Evolutionary conservation across 495 filamentous ascomycete genomes (phyloP), one percentile per base, ranked within the genome.

Genomic region (Chaetomium fimeti): DNA sequence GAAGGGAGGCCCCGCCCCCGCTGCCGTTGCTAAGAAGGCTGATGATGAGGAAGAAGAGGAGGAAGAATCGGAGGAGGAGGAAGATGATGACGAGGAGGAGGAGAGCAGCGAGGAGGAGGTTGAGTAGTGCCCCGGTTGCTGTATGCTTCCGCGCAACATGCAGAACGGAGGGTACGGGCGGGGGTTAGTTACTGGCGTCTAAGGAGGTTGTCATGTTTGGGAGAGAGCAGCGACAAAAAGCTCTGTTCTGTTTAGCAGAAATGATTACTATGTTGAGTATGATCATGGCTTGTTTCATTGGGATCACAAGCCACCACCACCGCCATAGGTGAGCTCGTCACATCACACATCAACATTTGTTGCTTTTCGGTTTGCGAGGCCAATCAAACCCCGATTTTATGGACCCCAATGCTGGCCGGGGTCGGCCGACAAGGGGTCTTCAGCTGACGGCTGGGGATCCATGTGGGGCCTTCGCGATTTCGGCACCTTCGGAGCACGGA

Each of bases 1-100:
- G 80, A 86, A 82, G 68, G 87, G 92, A 68, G 87, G 87, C 0
- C 70, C 69, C 13, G 66, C 58, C 22, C 62, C 63, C 11, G 69
- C 61, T 1, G 69, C 67, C 18, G 69, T 47, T 8, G 71, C 63
- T 2, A 69, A 74, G 6, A 62, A 69, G 16, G 65, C 16, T 6
- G 64, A 65, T 12, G 63, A 64, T 1, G 63, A 55, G 2, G 66
- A 60, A 15, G 63, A 71, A 20, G 63, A 62, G 27, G 65, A 57
- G 42, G 68, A 57, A 18, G 36, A 49, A 18, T 15, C 2, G 24
- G 66, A 65, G 25, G 68, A 69, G 54, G 47, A 53, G 15, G 63
- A 71, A n/a, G 63, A 62, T 25, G 65, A 57, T 32, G 68, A 57
- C 13, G 36, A 49, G 27, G 40, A 16, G 29, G 66, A 65, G 25